Evolutionary conservation across 2,329 filamentous ascomycete species (phyloP).

Genomic region (Exophiala mesophila): DNA sequence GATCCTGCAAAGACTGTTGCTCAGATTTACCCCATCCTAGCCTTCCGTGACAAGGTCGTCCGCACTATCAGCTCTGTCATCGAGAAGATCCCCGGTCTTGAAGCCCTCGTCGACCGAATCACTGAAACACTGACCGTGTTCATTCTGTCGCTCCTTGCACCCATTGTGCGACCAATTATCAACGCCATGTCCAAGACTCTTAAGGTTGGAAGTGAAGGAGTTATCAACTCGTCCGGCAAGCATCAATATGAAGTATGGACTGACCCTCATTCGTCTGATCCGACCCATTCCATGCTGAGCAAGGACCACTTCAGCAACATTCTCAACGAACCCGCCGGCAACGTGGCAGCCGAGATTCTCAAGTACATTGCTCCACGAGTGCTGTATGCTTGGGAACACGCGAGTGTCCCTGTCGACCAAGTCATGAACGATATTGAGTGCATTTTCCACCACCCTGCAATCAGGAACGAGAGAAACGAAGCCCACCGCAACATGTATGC

Average conservation of each 20-base stretch:
- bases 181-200: slow-evolving; percentile 76
- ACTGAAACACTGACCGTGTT: slow-evolving; percentile 90
- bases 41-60: slow-evolving; percentile 91
- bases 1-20: slow-evolving; percentile 71
- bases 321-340: slow-evolving; percentile 70
- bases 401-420: slow-evolving; percentile 73
- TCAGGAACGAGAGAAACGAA: slow-evolving; percentile 69
- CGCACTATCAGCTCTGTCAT: slow-evolving; percentile 79
- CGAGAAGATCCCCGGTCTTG: slow-evolving; percentile 84
- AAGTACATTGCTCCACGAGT: slow-evolving; percentile 84
- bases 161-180: slow-evolving; percentile 89
- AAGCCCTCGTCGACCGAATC: slow-evolving; percentile 86
- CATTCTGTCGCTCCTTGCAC: slow-evolving; percentile 81
- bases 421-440: slow-evolving; percentile 74
- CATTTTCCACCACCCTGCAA: slow-evolving; percentile 85
- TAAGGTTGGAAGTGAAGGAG: slow-evolving; percentile 75
- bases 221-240: slow-evolving; percentile 63
- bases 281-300: slow-evolving; percentile 75
- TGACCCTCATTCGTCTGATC: slow-evolving; percentile 68
- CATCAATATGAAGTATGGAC: slow-evolving; percentile 78
- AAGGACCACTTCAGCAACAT: slow-evolving; percentile 82
- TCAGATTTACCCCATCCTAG: slow-evolving; percentile 90
- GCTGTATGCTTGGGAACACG: slow-evolving; percentile 89
- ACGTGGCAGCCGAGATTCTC: slow-evolving; percentile 68
- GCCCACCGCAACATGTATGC: slow-evolving; percentile 86